phyloP scores from a whole-genome alignment of 495 filamentous ascomycete species.

The Haplographium delicatum region DNA sequence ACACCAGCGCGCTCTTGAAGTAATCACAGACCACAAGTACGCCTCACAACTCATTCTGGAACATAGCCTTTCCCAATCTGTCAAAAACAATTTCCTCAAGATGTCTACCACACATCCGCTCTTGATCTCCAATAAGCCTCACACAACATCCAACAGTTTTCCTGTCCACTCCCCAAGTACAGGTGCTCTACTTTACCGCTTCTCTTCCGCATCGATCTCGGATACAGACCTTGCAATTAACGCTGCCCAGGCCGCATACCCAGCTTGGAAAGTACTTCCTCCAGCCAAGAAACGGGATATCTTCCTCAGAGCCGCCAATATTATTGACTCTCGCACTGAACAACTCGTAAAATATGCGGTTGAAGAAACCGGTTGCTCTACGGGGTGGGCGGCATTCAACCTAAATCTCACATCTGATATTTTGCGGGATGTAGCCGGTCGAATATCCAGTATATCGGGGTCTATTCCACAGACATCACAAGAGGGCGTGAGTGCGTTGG shows the following conservation, averaged over 20 bases:
- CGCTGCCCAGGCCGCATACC: conserved; percentile 63
- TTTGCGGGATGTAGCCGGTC: conserved; percentile 65
- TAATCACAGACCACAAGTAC: too few species aligned
- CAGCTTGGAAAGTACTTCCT: conserved; percentile 61
- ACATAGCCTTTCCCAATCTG: too few species aligned
- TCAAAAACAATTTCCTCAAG: too few species aligned
- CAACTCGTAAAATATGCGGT: conserved; percentile 59
- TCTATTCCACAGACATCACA: conserved; percentile 52
- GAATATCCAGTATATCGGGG: conserved; percentile 56
- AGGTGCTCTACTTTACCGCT: conserved; percentile 53
- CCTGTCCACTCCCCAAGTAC: conserved; percentile 61
- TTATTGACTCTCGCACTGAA: conserved; percentile 56
- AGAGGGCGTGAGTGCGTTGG: conserved; percentile 56
- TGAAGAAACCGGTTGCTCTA: conserved; percentile 61
- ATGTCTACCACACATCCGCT: conserved; percentile 10
- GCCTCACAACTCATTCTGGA: too few species aligned
- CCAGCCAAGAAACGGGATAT: conserved; percentile 62
- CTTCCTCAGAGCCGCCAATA: conserved; percentile 62
- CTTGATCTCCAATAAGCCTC: conserved; percentile 13
- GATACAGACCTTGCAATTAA: conserved; percentile 60
- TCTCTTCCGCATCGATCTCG: conserved; percentile 54
- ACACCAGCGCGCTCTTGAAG: too few species aligned
- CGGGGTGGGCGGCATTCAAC: conserved; percentile 57
- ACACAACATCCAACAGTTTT: conserved; percentile 15
- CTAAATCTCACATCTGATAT: conserved; percentile 52